Conservation (phyloP, 169 alveolate genomes). For the Miamiensis avidus region DNA sequence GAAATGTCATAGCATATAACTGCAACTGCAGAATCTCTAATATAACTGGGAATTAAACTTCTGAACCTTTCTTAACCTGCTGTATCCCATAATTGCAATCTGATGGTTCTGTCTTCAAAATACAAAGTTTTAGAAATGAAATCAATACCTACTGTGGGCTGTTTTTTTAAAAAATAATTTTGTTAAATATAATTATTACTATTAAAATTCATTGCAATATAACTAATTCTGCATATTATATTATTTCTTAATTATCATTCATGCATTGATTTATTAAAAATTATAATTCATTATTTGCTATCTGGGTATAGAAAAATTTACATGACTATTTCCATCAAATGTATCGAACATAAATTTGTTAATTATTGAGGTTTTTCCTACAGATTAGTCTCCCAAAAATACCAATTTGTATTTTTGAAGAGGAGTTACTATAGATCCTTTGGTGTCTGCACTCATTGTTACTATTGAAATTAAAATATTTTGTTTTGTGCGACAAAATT, state of each 20-base stretch:
- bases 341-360: slow-evolving; percentile 62
- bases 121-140: slow-evolving; percentile 84
- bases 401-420: slow-evolving; percentile 61
- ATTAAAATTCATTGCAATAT: background rate
- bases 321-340: slow-evolving; percentile 60
- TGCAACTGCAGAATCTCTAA: slow-evolving; percentile 70
- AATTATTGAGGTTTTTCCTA: slow-evolving; percentile 64
- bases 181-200: background rate
- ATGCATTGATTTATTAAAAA: too few relatives aligned
- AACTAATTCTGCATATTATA: background rate
- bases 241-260: background rate
- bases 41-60: slow-evolving; percentile 69
- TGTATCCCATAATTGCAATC: slow-evolving; percentile 78
- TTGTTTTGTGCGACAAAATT: too few relatives aligned
- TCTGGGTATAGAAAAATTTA: background rate
- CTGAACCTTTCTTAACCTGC: slow-evolving; percentile 82
- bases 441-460: slow-evolving; percentile 42
- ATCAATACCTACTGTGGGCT: slow-evolving; percentile 85
- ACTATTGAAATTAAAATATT: background rate
- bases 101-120: slow-evolving; percentile 71
- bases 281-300: background rate
- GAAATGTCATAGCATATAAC: slow-evolving; percentile 73
- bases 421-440: slow-evolving; percentile 49
- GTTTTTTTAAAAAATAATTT: background rate
- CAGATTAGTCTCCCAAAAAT: slow-evolving; percentile 69